Conservation (phyloP, 257 asterid species). For the Linaria vulgaris region DNA sequence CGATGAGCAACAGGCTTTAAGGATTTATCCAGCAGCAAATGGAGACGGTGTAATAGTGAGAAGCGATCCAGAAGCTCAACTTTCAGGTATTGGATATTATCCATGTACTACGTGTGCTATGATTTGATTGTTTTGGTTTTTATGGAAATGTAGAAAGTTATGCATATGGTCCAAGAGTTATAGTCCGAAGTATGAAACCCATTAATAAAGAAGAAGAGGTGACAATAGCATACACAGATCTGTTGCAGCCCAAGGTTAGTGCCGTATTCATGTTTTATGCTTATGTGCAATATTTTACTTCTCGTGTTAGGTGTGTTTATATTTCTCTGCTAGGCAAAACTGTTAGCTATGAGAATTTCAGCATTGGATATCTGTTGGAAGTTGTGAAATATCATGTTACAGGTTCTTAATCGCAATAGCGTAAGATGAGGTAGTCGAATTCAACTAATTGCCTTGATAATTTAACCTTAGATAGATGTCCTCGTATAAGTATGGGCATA, state of each 20-base stretch:
- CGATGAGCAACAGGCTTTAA: slow-evolving; percentile 13
- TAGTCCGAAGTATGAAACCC: slow-evolving; percentile 61
- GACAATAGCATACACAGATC: slow-evolving; percentile 71
- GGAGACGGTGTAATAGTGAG: not conserved
- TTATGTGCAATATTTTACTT: not conserved
- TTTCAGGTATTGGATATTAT: slow-evolving; percentile 14
- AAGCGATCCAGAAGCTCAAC: slow-evolving; percentile 1
- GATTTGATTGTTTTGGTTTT: not conserved
- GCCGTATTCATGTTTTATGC: not conserved
- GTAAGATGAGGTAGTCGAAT: no score
- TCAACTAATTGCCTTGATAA: no score
- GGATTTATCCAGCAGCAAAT: slow-evolving; percentile 40
- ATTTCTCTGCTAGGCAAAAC: no score
- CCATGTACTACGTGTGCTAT: slow-evolving; percentile 1
- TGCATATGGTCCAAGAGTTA: slow-evolving; percentile 60
- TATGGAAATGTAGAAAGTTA: slow-evolving; percentile 40
- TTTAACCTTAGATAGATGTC: no score
- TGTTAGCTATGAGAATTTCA: no score
- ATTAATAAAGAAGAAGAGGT: slow-evolving; percentile 63
- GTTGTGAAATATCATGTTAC: no score
- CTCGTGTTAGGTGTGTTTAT: no score
- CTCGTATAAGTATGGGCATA: no score
- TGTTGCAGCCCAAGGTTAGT: slow-evolving; percentile 77
- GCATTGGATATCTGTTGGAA: no score
- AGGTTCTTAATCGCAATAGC: no score